Evolutionary conservation across 371 early-diverging fungal species (phyloP), one percentile per base, ranked within the genome.

Genomic region (Mucor mucedo): DNA sequence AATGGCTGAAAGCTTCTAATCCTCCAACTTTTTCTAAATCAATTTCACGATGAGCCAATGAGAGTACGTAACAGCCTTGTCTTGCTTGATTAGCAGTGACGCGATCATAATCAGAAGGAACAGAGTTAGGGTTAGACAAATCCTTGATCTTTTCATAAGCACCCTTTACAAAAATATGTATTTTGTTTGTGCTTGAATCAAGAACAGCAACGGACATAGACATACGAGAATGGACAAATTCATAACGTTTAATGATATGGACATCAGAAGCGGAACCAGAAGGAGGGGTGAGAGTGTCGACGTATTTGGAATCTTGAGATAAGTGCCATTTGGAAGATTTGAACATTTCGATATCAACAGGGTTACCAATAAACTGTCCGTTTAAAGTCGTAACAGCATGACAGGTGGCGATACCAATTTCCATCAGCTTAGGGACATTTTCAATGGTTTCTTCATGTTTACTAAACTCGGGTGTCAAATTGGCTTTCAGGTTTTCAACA

Each of bases 341-440:
- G 80, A 96, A 94, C 92, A 95, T 91, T 76, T 95, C 95, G 45
- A 96, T 85, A 73, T 98, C 98, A 33, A 98, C 90, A 59, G 93
- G 93, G 75, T 98, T 95, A 40, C 65, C 67, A 58, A 95, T 85
- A 40, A 87, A 82, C 55, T 80, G 83, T 16, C 84, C 82, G n/a
- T 87, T 86, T 39, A 95, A 81, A n/a, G 80, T 80, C 6, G 89
- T 80, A 5, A 96, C 87, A 2, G 91, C 84, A 72, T 98, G 96
- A 71, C 96, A 96, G 4, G 92, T 76, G 21, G 89, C 86, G 62
- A 95, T 70, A 21, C 89, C 95, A 16, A 81, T 71, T 55, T 87
- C 85, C 65, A 83, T 70, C 52, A 75, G 59, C 6, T 68, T 66
- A 32, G 84, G 78, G 27, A 77, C 60, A 39, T 68, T 58, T 29